Evolutionary conservation across 2,329 filamentous ascomycete species (phyloP), one percentile per base, ranked within the genome.

Genomic region (Helicocarpus griseus): DNA sequence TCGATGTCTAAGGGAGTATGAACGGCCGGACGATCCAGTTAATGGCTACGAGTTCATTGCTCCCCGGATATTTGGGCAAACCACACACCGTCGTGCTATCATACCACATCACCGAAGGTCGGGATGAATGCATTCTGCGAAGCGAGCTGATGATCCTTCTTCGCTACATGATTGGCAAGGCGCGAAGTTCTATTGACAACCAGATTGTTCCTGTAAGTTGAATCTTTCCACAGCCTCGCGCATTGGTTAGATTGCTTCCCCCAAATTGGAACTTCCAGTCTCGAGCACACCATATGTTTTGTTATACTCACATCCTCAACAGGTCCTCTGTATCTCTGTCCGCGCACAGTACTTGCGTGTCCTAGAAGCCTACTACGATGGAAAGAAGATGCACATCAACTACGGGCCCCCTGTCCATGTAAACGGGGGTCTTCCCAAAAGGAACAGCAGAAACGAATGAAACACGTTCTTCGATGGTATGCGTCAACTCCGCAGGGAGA

Each of bases 71-170:
- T 40, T 7, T 21, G 38, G 38, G 38, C 6, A 40, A 40, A 40
- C 29, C 44, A 26, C 44, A 47, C 26, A 31, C 26, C 3, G n/a
- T 47, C 14, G 26, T 31, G 17, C 21, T 31, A 47, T 47, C 44
- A 19, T 17, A 9, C 6, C 44, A 47, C 21, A n/a, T 4, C 5
- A 29, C 24, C 21, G 14, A 47, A 28, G 44, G 28, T 19, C 44
- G 24, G n/a, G 44, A 47, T 3, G 24, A 31, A 31, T 40, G n/a
- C 17, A 47, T 47, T n/a, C 28, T 47, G 22, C 44, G 44, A 3
- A 47, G 44, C 44, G 44, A 47, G 26, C 31, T 47, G 26, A 47
- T 47, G 44, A 47, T 47, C n/a, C 13, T 47, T 7, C 44, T 47
- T 31, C 11, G 14, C 5, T 17, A 29, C 22, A 47, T 47, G 17